Conservation (phyloP, 306 rosid genomes). For the Mimosa bimucronata region DNA sequence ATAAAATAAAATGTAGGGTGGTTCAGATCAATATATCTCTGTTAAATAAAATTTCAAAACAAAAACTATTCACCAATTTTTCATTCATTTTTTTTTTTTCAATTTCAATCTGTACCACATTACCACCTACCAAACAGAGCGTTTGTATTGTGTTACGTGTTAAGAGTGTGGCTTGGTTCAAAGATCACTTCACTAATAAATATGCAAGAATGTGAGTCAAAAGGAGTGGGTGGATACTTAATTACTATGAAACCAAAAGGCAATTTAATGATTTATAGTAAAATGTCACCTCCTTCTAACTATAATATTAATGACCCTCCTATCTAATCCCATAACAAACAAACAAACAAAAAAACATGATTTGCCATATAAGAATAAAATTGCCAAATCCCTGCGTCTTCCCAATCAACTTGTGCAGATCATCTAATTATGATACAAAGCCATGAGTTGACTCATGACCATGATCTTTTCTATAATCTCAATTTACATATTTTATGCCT, state of each 20-base stretch:
- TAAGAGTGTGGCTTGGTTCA: not conserved
- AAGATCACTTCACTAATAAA: not conserved
- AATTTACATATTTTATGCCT: not conserved
- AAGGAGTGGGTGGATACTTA: not conserved
- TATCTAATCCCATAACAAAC: not conserved
- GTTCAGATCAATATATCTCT: no score
- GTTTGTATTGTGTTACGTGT: not conserved
- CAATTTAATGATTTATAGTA: not conserved
- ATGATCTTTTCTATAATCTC: not conserved
- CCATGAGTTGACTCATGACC: not conserved
- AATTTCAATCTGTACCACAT: no score
- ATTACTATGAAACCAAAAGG: not conserved
- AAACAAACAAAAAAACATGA: not conserved
- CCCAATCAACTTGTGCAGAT: not conserved
- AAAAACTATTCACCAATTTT: no score
- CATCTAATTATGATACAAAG: not conserved
- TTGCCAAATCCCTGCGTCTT: not conserved
- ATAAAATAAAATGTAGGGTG: no score
- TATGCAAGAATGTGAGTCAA: not conserved
- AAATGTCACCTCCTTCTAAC: conserved; percentile 2
- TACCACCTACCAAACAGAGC: no score
- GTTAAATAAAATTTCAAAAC: no score
- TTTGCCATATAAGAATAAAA: not conserved
- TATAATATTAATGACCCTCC: not conserved
- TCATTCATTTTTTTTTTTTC: no score